These are phyloP conservation scores for Phytophthora pluvialis DNA, from an alignment of 352 stramenopile genomes.

Conservation along the genomic window DNA sequence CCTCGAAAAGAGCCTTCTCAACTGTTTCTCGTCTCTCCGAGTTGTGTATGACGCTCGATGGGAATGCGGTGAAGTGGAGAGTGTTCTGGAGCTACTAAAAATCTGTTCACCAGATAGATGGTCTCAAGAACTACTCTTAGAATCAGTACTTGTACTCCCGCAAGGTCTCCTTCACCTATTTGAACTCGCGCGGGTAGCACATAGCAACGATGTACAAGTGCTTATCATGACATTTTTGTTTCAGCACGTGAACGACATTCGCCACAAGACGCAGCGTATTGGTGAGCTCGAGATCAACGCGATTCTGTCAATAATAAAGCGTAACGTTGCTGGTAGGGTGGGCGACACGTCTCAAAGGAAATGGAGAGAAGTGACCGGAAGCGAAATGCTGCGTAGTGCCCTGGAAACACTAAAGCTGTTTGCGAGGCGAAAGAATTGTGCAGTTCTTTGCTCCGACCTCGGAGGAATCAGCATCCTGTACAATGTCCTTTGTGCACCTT, in stretches of 20 bases:
- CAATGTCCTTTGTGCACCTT: slow-evolving; percentile 39
- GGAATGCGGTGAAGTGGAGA: slow-evolving; percentile 22
- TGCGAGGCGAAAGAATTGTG: slow-evolving; percentile 37
- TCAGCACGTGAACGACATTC: slow-evolving; percentile 31
- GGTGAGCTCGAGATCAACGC: slow-evolving; percentile 26
- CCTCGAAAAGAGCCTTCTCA: slow-evolving; percentile 27
- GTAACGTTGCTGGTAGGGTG: slow-evolving; percentile 20
- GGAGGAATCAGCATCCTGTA: slow-evolving; percentile 39
- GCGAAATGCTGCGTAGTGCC: slow-evolving; percentile 25
- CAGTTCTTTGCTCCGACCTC: slow-evolving; percentile 27
- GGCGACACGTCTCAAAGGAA: slow-evolving; percentile 5
- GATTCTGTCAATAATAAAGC: slow-evolving; percentile 29
- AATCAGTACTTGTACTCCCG: slow-evolving; percentile 28
- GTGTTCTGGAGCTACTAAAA: slow-evolving; percentile 19
- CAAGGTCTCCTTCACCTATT: slow-evolving; percentile 32
- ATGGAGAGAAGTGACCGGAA: slow-evolving; percentile 10
- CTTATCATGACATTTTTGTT: slow-evolving; percentile 34
- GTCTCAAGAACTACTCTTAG: slow-evolving; percentile 26
- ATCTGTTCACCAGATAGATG: slow-evolving; percentile 26
- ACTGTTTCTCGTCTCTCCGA: slow-evolving; percentile 23
- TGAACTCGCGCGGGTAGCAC: slow-evolving; percentile 17
- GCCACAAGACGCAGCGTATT: slow-evolving; percentile 37
- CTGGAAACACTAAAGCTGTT: slow-evolving; percentile 41
- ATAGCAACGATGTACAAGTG: slow-evolving; percentile 5
- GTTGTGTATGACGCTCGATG: slow-evolving; percentile 6